Conservation (phyloP, 306 rosid genomes). For the Oxytropis ochrocephala region DNA sequence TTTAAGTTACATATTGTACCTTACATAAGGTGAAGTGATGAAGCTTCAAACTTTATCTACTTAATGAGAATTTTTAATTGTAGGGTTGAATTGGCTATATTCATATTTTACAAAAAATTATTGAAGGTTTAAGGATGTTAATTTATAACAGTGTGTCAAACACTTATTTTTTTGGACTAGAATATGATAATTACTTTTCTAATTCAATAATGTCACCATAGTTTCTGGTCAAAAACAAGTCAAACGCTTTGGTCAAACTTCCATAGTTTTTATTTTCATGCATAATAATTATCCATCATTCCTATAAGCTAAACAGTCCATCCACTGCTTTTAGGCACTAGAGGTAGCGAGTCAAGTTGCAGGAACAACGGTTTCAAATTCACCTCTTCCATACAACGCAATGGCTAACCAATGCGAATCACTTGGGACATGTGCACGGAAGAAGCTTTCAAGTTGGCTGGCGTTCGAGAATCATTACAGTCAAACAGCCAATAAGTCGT, state of each 20-base stretch:
- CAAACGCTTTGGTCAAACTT: neutral
- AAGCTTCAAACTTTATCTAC: no score
- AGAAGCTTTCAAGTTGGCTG: slow-evolving; percentile 86
- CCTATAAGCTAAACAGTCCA: neutral
- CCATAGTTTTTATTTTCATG: neutral
- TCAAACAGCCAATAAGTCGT: slow-evolving; percentile 32
- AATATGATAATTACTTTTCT: no score
- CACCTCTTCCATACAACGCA: slow-evolving; percentile 85
- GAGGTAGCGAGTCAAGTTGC: slow-evolving; percentile 97
- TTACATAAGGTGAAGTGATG: no score
- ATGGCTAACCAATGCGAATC: slow-evolving; percentile 97
- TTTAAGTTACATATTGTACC: neutral
- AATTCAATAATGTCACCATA: no score
- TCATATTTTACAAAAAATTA: no score
- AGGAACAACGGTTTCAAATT: slow-evolving; percentile 67
- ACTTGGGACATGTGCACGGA: slow-evolving; percentile 82
- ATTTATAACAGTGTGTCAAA: no score
- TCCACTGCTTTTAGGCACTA: slow-evolving; percentile 55
- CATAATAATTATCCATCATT: neutral
- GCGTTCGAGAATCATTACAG: slow-evolving; percentile 57
- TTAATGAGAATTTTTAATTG: no score
- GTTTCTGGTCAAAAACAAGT: neutral
- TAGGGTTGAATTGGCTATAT: no score
- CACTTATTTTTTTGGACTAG: no score
- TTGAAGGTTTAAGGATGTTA: no score